Evolutionary conservation across 352 stramenopile genomes (phyloP), one percentile per base, ranked within the genome.

Genomic region (Phytopythium chamaehyphon): DNA sequence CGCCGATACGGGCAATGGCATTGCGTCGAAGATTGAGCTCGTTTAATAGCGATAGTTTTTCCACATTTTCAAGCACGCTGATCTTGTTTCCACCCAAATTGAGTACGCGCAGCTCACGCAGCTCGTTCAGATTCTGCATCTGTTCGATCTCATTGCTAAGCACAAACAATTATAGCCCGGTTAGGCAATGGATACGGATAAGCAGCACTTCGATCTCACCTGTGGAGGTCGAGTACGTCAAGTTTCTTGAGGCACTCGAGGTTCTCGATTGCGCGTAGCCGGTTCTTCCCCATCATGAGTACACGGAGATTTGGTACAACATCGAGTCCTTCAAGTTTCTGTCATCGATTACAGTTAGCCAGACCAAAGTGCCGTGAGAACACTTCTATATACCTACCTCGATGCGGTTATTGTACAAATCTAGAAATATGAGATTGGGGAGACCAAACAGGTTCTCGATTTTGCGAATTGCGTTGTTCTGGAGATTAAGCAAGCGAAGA

Each of bases 361-460:
- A n/a, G n/a, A n/a, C n/a, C n/a, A n/a, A n/a, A n/a, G n/a, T n/a
- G n/a, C n/a, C n/a, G n/a, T n/a, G n/a, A n/a, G n/a, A n/a, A n/a
- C n/a, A n/a, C n/a, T n/a, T n/a, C n/a, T n/a, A n/a, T n/a, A n/a
- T n/a, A n/a, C 12, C 26, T 68, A 88, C 73, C 63, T 92, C 82
- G 21, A 97, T 87, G 10, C 82, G 65, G 60, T 97, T 97, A 62
- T 97, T 96, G 71, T 97, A 97, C 14, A 97, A 65, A 38, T 97
- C 89, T 0, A 97, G 59, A 40, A 97, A 97, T 31, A 97, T 96
- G 39, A 97, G 62, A 54, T 96, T 97, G 0, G 83, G 79, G 5
- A 97, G 63, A 16, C 83, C 77, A 8, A 80, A 40, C 15, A 97
- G 60, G 59, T 97, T 95, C 19, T 87, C 72, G 42, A 97, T 96